phyloP scores from a whole-genome alignment of 176 grass and related monocot species.

The Echinochloa phyllopogon region DNA sequence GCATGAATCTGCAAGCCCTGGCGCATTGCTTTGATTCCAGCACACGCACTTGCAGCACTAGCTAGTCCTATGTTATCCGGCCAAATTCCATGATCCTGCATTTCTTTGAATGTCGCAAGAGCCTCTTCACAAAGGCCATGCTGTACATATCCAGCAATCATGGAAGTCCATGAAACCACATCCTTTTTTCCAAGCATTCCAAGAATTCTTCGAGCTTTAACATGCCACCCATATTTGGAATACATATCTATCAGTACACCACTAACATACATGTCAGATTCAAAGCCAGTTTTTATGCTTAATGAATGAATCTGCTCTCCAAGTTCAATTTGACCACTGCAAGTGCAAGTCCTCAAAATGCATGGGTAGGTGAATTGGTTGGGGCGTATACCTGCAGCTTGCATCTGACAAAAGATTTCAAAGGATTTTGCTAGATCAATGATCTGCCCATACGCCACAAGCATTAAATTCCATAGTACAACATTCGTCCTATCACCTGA shows the following conservation, averaged over 20 bases:
- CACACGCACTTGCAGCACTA: conserved; percentile 72
- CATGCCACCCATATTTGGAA: conserved; percentile 55
- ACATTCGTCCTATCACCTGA: conserved; percentile 58
- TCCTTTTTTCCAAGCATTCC: conserved; percentile 63
- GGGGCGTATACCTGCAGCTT: conserved; percentile 48
- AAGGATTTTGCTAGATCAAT: conserved; percentile 61
- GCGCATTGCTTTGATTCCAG: conserved; percentile 68
- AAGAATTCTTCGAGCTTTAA: conserved; percentile 58
- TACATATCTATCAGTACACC: conserved; percentile 84
- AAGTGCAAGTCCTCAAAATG: conserved; percentile 72
- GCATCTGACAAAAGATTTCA: conserved; percentile 69
- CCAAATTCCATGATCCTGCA: conserved; percentile 63
- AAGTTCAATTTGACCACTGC: conserved; percentile 52
- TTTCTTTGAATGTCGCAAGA: conserved; percentile 66
- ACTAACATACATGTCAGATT: conserved; percentile 70
- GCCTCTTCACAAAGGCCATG: conserved; percentile 65
- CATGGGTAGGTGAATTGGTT: conserved; percentile 85
- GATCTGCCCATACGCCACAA: conserved; percentile 68
- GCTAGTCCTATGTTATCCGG: conserved; percentile 78
- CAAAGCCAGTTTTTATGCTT: conserved; percentile 54
- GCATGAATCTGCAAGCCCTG: conserved; percentile 66
- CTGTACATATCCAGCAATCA: conserved; percentile 79
- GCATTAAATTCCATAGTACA: conserved; percentile 79
- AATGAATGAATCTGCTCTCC: conserved; percentile 71
- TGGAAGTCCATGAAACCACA: conserved; percentile 80